Conservation (phyloP, 148 eudicot genomes). For the Vaccinium darrowii region DNA sequence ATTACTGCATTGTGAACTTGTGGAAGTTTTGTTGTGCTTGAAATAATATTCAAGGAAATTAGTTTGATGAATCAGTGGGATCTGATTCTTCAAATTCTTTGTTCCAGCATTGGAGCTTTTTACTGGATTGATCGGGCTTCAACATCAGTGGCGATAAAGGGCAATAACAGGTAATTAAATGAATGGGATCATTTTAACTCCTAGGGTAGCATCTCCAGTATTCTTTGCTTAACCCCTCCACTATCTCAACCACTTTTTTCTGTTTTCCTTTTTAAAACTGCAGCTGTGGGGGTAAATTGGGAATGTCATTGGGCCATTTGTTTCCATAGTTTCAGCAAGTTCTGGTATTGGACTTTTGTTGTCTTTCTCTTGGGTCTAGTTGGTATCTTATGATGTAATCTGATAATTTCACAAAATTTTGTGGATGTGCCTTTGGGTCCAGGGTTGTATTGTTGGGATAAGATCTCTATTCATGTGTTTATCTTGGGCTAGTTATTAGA, state of each 20-base stretch:
- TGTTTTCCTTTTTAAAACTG: background rate
- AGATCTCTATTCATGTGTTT: background rate
- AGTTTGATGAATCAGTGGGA: background rate
- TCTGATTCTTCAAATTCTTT: conserved; percentile 17
- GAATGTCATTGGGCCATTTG: background rate
- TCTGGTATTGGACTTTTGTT: background rate
- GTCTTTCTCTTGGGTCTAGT: background rate
- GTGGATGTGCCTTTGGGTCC: background rate
- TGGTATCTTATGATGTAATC: conserved; percentile 1
- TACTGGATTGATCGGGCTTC: conserved; percentile 87
- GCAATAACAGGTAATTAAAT: conserved; percentile 47
- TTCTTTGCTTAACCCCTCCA: background rate
- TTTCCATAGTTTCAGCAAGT: background rate
- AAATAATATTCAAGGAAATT: background rate
- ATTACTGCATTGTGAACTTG: background rate
- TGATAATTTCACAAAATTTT: background rate
- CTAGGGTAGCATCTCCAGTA: conserved; percentile 2
- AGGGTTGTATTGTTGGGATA: background rate
- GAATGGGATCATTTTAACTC: background rate
- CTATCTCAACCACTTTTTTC: background rate
- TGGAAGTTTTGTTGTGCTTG: background rate
- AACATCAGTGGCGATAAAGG: conserved; percentile 57
- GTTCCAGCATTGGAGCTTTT: conserved; percentile 80
- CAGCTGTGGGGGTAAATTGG: background rate
- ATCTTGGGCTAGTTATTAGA: background rate